These are phyloP conservation scores for Lathyrus aphaca DNA, from an alignment of 306 rosid genomes.

Conservation along the genomic window DNA sequence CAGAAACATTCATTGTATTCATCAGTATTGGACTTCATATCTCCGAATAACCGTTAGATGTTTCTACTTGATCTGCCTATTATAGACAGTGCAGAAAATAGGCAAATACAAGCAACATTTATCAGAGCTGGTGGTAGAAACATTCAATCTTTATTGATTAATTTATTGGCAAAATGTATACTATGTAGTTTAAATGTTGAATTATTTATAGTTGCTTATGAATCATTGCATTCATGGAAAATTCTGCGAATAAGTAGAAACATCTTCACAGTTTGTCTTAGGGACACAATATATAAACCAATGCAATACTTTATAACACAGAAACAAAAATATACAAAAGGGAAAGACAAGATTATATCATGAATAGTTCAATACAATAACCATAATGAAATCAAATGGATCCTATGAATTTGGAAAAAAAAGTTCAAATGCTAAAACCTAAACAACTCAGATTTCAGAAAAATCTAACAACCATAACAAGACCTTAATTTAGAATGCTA, in stretches of 20 bases:
- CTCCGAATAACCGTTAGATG: too few relatives aligned
- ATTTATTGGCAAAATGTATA: not conserved
- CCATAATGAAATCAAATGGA: slow-evolving; percentile 4
- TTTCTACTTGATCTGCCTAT: slow-evolving; percentile 45
- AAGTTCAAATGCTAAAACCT: slow-evolving; percentile 26
- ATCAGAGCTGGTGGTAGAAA: slow-evolving; percentile 56
- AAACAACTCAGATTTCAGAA: slow-evolving; percentile 26
- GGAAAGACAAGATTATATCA: slow-evolving; percentile 8
- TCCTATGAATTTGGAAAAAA: not conserved
- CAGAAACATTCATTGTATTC: slow-evolving; percentile 77
- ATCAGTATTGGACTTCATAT: too few relatives aligned
- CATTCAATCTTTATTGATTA: slow-evolving; percentile 47
- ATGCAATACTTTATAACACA: slow-evolving; percentile 12
- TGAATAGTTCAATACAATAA: slow-evolving; percentile 21
- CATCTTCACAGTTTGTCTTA: not conserved
- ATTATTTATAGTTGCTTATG: not conserved
- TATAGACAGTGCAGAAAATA: slow-evolving; percentile 47
- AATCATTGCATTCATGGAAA: not conserved
- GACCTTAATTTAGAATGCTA: slow-evolving; percentile 2
- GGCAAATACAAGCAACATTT: slow-evolving; percentile 44
- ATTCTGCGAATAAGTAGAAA: not conserved
- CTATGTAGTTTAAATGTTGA: slow-evolving; percentile 5
- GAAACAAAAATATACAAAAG: not conserved
- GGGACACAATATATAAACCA: slow-evolving; percentile 3
- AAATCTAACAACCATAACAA: slow-evolving; percentile 16